phyloP scores from a whole-genome alignment of 225 moss, liverwort and hornwort species.

The Marchantia polymorpha region DNA sequence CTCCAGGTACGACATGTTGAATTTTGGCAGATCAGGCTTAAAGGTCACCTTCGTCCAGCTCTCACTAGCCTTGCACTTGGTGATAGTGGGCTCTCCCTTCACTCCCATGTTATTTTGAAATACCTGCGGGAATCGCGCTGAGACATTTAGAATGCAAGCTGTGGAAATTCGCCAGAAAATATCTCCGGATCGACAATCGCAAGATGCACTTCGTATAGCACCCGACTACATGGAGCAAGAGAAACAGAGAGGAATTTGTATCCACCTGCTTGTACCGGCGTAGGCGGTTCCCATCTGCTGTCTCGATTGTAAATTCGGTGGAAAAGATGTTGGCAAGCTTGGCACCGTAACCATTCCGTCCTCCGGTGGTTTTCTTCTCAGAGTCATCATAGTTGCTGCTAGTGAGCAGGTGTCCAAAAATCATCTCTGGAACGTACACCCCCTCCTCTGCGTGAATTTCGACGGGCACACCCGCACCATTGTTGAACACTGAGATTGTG shows the following conservation, averaged over 20 bases:
- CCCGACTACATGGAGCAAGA: neutral
- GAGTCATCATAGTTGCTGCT: constrained; percentile 97
- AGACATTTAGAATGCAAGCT: neutral
- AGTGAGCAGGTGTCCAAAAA: constrained; percentile 89
- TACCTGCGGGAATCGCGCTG: constrained; percentile 39
- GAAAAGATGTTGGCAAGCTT: constrained; percentile 98
- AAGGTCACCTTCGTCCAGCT: constrained; percentile 98
- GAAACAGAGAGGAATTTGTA: neutral
- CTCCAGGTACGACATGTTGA: constrained; percentile 85
- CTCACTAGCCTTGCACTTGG: constrained; percentile 71
- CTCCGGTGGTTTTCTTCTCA: constrained; percentile 95
- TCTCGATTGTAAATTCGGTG: constrained; percentile 89
- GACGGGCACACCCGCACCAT: constrained; percentile 81
- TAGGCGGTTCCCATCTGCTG: constrained; percentile 78
- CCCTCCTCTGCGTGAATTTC: constrained; percentile 90
- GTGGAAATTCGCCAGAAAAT: neutral
- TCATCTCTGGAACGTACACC: constrained; percentile 98
- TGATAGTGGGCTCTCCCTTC: constrained; percentile 74
- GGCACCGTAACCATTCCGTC: constrained; percentile 91
- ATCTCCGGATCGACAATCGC: neutral
- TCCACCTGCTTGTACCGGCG: constrained; percentile 88
- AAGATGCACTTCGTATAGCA: neutral
- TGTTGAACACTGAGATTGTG: constrained; percentile 82
- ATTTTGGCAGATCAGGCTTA: constrained; percentile 86
- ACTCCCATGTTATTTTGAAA: constrained; percentile 76